These are phyloP conservation scores for Ceratocystis huliohia DNA, from an alignment of 2,329 filamentous ascomycete species.

Conservation along the genomic window DNA sequence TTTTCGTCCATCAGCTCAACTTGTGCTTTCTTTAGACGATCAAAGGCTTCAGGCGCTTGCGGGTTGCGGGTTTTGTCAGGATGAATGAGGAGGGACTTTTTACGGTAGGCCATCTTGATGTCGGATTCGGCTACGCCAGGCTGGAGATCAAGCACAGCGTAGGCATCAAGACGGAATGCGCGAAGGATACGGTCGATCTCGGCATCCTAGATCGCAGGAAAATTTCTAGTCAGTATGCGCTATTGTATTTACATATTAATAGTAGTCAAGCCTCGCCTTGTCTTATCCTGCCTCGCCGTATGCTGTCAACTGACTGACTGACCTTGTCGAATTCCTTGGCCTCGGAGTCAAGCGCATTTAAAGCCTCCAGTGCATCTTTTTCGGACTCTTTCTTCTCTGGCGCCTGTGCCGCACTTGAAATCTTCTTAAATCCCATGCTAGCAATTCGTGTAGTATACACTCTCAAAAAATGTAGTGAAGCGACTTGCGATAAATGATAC, in stretches of 20 bases:
- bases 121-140: slow-evolving; percentile 91
- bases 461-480: not conserved
- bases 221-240: not conserved
- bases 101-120: slow-evolving; percentile 88
- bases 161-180: slow-evolving; percentile 68
- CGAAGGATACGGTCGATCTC: slow-evolving; percentile 91
- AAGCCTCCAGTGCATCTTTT: slow-evolving; percentile 40
- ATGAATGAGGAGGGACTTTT: slow-evolving; percentile 97
- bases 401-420: slow-evolving; percentile 28
- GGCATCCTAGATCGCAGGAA: slow-evolving; percentile 50
- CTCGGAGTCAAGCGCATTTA: slow-evolving; percentile 71
- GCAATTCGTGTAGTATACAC: not conserved
- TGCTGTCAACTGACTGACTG: slow-evolving; percentile 22
- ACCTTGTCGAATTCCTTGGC: slow-evolving; percentile 87
- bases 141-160: slow-evolving; percentile 89
- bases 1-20: slow-evolving; percentile 89
- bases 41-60: slow-evolving; percentile 84
- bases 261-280: not conserved
- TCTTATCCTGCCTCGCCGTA: not conserved
- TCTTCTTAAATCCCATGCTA: slow-evolving; percentile 21
- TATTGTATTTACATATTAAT: not conserved
- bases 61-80: slow-evolving; percentile 95
- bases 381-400: slow-evolving; percentile 40
- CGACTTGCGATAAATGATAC: not conserved
- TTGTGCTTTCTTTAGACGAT: slow-evolving; percentile 90